phyloP scores from a whole-genome alignment of 495 filamentous ascomycete genomes.

The Parathielavia hyrcaniae region DNA sequence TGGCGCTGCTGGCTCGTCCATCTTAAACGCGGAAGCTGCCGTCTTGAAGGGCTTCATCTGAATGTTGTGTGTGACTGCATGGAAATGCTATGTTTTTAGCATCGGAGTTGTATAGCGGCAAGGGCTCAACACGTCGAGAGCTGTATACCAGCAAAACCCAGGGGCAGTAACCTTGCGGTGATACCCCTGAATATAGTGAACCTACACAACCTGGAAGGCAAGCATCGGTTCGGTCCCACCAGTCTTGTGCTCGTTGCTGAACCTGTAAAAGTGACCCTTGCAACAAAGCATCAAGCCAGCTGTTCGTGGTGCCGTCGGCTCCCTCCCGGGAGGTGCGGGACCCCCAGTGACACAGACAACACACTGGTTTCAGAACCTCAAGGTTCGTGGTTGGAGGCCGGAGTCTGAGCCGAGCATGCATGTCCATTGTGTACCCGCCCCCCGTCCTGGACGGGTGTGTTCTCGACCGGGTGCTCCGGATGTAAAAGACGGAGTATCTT shows the following conservation, averaged over 20 bases:
- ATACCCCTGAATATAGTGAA: neutral
- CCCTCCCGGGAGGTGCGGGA: neutral
- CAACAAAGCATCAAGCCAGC: neutral
- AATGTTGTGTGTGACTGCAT: slow-evolving; percentile 3
- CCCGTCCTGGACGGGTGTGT: neutral
- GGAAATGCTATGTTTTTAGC: slow-evolving; percentile 1
- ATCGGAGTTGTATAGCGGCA: slow-evolving; percentile 7
- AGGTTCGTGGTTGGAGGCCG: neutral
- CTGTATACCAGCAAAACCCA: neutral
- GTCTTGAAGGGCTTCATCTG: slow-evolving; percentile 81
- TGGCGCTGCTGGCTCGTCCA: slow-evolving; percentile 88
- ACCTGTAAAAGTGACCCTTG: slow-evolving; percentile 1
- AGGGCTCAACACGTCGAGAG: neutral
- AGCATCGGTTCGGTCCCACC: neutral
- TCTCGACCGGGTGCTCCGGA: neutral
- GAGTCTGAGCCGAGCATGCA: neutral
- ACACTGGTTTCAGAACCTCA: neutral
- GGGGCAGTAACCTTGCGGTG: neutral
- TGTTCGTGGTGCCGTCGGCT: neutral
- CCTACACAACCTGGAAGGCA: neutral
- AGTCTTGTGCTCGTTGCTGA: neutral
- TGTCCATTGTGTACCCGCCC: neutral
- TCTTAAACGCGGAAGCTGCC: slow-evolving; percentile 89
- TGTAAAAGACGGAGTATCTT: neutral
- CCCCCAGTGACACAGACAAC: neutral